Conservation (phyloP, 345 rosid genomes). For the Brassica cretica region DNA sequence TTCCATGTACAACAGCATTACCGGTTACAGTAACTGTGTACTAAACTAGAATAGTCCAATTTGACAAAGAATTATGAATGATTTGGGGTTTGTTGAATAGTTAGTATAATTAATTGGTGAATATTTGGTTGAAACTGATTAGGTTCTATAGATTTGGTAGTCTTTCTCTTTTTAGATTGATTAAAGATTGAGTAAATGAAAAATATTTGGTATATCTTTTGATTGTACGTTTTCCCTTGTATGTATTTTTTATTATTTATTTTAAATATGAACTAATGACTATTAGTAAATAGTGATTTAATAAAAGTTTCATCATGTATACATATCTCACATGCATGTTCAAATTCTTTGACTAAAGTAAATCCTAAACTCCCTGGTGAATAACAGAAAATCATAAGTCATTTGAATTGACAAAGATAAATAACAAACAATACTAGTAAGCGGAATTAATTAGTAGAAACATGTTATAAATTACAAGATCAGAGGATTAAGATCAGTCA, state of each 20-base stretch:
- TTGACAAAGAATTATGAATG: not conserved
- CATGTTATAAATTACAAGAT: not conserved
- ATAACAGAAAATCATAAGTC: not conserved
- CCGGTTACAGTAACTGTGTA: not conserved
- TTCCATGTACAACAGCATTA: not conserved
- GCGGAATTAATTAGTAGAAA: not conserved
- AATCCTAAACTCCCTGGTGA: not conserved
- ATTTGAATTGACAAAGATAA: not conserved
- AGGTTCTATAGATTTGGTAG: not conserved
- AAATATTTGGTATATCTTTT: not conserved
- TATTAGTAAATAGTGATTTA: not conserved
- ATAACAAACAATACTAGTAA: not conserved
- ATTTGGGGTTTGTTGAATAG: not conserved
- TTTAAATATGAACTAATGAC: not conserved
- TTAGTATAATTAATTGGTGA: not conserved
- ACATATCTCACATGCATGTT: not conserved
- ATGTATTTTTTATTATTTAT: not conserved
- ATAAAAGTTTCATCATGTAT: not conserved
- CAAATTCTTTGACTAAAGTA: not conserved
- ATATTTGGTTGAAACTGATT: not conserved
- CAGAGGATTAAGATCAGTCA: not conserved
- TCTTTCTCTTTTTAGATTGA: not conserved
- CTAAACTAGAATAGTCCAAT: not conserved
- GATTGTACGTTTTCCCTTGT: slow-evolving; percentile 1
- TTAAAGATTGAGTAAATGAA: not conserved